phyloP scores from a whole-genome alignment of 176 grass and related monocot species.

The Musa troglodytarum region DNA sequence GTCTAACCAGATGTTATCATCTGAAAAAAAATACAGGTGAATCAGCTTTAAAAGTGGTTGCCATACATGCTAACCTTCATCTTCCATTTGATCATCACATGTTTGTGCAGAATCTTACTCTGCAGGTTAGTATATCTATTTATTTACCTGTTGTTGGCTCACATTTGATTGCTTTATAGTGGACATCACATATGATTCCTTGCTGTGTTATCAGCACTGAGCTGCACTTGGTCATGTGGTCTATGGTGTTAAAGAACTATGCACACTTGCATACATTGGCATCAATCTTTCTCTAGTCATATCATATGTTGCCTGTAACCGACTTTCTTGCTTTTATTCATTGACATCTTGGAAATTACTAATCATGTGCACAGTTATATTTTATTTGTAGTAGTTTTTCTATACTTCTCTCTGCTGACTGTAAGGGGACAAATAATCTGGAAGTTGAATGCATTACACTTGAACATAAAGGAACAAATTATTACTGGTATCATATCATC shows the following conservation, averaged over 20 bases:
- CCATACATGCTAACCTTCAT: conserved; percentile 77
- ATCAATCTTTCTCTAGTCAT: too few species aligned
- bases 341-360: neutral
- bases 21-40: conserved; percentile 44
- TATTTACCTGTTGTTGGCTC: neutral
- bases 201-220: too few species aligned
- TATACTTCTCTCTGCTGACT: neutral
- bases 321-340: neutral
- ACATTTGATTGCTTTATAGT: neutral
- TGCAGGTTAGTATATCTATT: conserved; percentile 46
- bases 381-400: neutral
- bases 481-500: neutral
- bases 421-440: neutral
- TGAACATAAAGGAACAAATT: neutral
- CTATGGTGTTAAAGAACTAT: too few species aligned
- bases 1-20: neutral
- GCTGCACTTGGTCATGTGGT: too few species aligned
- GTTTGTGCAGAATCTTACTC: conserved; percentile 92
- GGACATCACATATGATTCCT: too few species aligned
- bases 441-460: neutral
- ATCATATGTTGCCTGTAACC: too few species aligned
- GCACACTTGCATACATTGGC: too few species aligned
- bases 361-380: neutral
- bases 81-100: conserved; percentile 82
- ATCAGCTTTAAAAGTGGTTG: conserved; percentile 63